phyloP scores from a whole-genome alignment of 441 rosid species.

The Raphanus hybrid region DNA sequence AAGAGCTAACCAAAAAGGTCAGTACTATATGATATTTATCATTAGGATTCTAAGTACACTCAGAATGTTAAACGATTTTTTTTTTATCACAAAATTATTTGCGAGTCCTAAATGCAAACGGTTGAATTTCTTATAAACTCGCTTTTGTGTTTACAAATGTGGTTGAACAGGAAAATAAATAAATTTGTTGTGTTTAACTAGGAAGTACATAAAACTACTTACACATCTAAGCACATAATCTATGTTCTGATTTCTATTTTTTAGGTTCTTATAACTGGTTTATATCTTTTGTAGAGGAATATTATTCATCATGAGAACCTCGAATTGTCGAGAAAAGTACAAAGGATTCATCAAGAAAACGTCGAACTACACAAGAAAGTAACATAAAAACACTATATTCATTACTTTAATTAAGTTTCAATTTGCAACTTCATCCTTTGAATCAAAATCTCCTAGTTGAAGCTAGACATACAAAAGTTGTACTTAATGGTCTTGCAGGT shows the following conservation, averaged over 20 bases:
- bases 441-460: conserved; percentile 5
- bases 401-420: conserved; percentile 1
- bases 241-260: conserved; percentile 9
- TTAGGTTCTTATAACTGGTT: conserved; percentile 9
- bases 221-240: conserved; percentile 12
- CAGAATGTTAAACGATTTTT: neutral
- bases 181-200: neutral
- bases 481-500: conserved; percentile 49
- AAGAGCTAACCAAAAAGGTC: conserved; percentile 74
- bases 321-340: conserved; percentile 61
- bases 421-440: neutral
- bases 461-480: neutral
- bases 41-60: neutral
- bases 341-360: conserved; percentile 65
- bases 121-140: conserved; percentile 1
- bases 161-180: neutral
- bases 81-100: neutral
- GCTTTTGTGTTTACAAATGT: neutral
- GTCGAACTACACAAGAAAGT: conserved; percentile 59
- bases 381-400: conserved; percentile 26
- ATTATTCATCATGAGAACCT: conserved; percentile 66
- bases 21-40: conserved; percentile 18
- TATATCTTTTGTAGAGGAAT: conserved; percentile 56
- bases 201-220: neutral
- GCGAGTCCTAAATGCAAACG: neutral